Percentiles rank a stretch among this genome's conserved stretches.
These are phyloP conservation scores for Pisolithus marmoratus DNA, from an alignment of 768 basidiomycete genomes.

Conservation along the genomic window DNA sequence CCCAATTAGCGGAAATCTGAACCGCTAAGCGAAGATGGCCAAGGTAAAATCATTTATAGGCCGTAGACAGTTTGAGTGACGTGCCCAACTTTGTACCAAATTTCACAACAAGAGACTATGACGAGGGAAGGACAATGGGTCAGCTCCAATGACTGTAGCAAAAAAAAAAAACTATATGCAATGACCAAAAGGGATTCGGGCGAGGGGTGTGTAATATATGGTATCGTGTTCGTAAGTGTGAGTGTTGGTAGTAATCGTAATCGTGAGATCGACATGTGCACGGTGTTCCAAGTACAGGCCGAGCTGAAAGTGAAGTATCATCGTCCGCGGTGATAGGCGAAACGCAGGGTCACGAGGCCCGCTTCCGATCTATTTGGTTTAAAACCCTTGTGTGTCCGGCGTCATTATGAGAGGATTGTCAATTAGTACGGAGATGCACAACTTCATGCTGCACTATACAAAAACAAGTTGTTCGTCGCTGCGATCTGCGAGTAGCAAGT, in stretches of 20 bases:
- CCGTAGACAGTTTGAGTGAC: too few species aligned
- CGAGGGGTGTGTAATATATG: constrained; percentile 16
- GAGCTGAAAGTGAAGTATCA: constrained; percentile 7
- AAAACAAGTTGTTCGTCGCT: constrained; percentile 9
- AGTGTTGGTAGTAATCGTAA: constrained; percentile 14
- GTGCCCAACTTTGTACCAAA: too few species aligned
- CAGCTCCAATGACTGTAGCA: too few species aligned
- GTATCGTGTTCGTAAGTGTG: constrained; percentile 25
- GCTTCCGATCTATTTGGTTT: constrained; percentile 7
- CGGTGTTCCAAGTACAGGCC: constrained; percentile 16
- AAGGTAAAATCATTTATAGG: too few species aligned
- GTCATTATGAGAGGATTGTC: not conserved
- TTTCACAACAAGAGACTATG: too few species aligned
- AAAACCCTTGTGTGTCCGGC: constrained; percentile 9
- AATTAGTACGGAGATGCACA: not conserved
- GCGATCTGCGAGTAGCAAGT: not conserved
- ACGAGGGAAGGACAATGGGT: too few species aligned
- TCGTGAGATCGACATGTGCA: constrained; percentile 28
- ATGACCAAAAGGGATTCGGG: too few species aligned
- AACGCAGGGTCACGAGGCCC: constrained; percentile 11
- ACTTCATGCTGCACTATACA: constrained; percentile 27
- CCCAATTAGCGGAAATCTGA: too few species aligned
- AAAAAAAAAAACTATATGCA: too few species aligned
- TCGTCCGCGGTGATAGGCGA: constrained; percentile 19
- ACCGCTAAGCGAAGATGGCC: too few species aligned